These are phyloP conservation scores for Leccinum fuscescens DNA, from an alignment of 1,284 basidiomycete genomes.

Conservation along the genomic window DNA sequence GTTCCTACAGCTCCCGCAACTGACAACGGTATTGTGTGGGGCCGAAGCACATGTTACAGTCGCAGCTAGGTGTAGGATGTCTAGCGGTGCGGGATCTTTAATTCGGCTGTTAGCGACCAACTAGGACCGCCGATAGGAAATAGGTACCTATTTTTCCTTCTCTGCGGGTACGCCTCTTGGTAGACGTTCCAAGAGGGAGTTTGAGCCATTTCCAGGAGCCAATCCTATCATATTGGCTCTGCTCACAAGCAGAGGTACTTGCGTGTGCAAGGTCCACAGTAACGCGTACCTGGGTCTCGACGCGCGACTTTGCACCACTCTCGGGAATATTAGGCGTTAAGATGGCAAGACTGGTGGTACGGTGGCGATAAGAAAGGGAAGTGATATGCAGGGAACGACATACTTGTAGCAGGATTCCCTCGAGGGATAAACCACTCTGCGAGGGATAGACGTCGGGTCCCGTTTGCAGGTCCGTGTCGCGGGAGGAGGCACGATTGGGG, in stretches of 20 bases:
- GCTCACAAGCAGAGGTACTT: conserved; percentile 56
- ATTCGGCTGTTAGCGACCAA: conserved; percentile 19
- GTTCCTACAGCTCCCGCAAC: conserved; percentile 80
- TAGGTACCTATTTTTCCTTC: conserved; percentile 78
- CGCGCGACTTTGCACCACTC: conserved; percentile 86
- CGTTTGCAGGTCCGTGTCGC: conserved; percentile 52
- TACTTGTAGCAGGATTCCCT: conserved; percentile 75
- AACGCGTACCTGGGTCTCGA: conserved; percentile 89
- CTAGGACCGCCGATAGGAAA: conserved; percentile 5
- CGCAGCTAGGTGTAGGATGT: conserved; percentile 67
- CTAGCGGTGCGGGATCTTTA: conserved; percentile 67
- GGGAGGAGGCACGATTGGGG: conserved; percentile 46
- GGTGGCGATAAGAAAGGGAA: conserved; percentile 21
- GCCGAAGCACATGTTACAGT: conserved; percentile 75
- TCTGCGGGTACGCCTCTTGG: conserved; percentile 80
- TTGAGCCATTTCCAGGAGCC: conserved; percentile 84
- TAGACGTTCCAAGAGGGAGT: conserved; percentile 74
- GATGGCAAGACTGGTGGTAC: conserved; percentile 58
- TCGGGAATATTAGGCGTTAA: conserved; percentile 83
- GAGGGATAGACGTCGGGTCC: conserved; percentile 46
- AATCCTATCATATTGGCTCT: conserved; percentile 66
- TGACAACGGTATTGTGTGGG: conserved; percentile 74
- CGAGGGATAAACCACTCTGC: conserved; percentile 62
- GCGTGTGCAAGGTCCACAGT: conserved; percentile 72
- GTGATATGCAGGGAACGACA: conserved; percentile 28